Conservation (phyloP, 2,329 filamentous ascomycete genomes). For the Cladosporium sp. region DNA sequence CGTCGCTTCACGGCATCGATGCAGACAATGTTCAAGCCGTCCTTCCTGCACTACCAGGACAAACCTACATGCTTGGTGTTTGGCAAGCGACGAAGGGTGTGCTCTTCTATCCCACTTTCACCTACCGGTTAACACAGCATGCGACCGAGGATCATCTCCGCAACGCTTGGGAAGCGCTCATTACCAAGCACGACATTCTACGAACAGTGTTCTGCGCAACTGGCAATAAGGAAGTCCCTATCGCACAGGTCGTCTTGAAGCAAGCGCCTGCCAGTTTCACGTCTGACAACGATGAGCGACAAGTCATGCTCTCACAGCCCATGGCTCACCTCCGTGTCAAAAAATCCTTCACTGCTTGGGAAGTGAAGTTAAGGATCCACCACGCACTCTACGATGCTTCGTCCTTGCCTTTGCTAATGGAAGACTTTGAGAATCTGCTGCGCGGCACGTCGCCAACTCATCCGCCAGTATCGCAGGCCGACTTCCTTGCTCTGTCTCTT, state of each 20-base stretch:
- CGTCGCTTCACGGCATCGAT: slow-evolving; percentile 34
- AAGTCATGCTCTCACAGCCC: slow-evolving; percentile 14
- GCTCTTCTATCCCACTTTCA: slow-evolving; percentile 72
- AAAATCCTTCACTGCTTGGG: slow-evolving; percentile 16
- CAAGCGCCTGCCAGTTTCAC: slow-evolving; percentile 32
- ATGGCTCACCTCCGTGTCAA: slow-evolving; percentile 22
- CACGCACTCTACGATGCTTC: slow-evolving; percentile 87
- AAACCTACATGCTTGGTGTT: slow-evolving; percentile 72
- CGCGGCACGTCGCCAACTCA: slow-evolving; percentile 18
- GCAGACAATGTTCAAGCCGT: slow-evolving; percentile 49
- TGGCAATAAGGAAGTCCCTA: slow-evolving; percentile 42
- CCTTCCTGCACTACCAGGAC: slow-evolving; percentile 70
- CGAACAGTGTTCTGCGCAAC: slow-evolving; percentile 63
- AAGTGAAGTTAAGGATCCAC: slow-evolving; percentile 57
- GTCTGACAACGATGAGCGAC: slow-evolving; percentile 19
- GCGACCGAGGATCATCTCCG: slow-evolving; percentile 43
- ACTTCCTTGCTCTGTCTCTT: slow-evolving; percentile 38
- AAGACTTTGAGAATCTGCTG: slow-evolving; percentile 46
- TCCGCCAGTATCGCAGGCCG: slow-evolving; percentile 31
- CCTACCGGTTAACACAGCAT: slow-evolving; percentile 49
- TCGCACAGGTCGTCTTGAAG: slow-evolving; percentile 61
- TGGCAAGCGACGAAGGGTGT: slow-evolving; percentile 66
- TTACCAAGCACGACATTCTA: slow-evolving; percentile 58
- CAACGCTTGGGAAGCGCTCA: slow-evolving; percentile 58
- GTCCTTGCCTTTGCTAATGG: slow-evolving; percentile 63